These are phyloP conservation scores for Calocybe gambosa DNA, from an alignment of 1,284 basidiomycete species.

Conservation along the genomic window DNA sequence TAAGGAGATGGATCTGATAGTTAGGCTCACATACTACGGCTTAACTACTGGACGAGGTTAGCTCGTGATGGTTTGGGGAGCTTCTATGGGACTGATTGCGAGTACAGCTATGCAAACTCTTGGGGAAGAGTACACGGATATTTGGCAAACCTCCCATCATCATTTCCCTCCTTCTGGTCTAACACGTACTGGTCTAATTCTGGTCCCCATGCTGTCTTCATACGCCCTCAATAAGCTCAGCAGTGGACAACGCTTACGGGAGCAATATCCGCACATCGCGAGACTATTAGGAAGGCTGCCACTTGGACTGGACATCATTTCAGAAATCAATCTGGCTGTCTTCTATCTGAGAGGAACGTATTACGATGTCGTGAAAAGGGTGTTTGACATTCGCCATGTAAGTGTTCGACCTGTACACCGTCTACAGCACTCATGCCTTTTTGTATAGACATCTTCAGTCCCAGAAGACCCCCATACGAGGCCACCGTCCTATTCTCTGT, in stretches of 20 bases:
- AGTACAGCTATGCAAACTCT: conserved; percentile 69
- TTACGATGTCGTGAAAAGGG: conserved; percentile 68
- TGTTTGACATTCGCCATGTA: conserved; percentile 72
- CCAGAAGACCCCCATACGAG: conserved; percentile 66
- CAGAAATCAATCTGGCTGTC: conserved; percentile 74
- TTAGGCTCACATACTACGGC: conserved; percentile 70
- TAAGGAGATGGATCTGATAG: conserved; percentile 68
- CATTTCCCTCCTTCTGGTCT: conserved; percentile 40
- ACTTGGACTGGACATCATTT: conserved; percentile 41
- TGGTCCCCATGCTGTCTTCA: conserved; percentile 59
- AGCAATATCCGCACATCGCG: conserved; percentile 31
- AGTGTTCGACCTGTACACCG: conserved; percentile 21
- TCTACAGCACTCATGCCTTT: conserved; percentile 2
- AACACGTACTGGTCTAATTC: conserved; percentile 49
- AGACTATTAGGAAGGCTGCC: conserved; percentile 42
- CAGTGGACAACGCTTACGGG: conserved; percentile 26
- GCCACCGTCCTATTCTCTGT: conserved; percentile 79
- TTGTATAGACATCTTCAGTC: conserved; percentile 60
- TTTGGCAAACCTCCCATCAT: conserved; percentile 55
- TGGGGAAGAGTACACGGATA: conserved; percentile 89
- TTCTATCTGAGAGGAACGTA: conserved; percentile 82
- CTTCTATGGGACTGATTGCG: conserved; percentile 8
- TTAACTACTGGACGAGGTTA: conserved; percentile 73
- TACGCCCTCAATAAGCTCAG: conserved; percentile 55
- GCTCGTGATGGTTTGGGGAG: conserved; percentile 11